These are phyloP conservation scores for Kuraishia cidri DNA, from an alignment of 805 yeast genomes.

Conservation along the genomic window DNA sequence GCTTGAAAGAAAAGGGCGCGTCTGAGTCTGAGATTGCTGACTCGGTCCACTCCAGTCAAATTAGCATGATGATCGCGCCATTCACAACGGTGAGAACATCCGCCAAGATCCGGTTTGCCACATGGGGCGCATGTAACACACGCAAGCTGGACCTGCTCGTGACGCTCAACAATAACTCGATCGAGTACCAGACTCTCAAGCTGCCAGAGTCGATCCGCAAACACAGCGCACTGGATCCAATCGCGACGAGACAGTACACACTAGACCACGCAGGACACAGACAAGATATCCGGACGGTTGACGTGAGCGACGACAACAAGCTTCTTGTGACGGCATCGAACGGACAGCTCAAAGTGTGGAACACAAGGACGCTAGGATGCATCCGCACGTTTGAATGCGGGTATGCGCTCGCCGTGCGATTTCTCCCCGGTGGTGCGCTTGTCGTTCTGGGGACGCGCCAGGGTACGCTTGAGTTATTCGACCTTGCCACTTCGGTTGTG, in stretches of 20 bases:
- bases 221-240: conserved; percentile 29
- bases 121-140: conserved; percentile 48
- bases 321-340: conserved; percentile 85
- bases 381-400: conserved; percentile 86
- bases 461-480: conserved; percentile 80
- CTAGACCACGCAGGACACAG: conserved; percentile 83
- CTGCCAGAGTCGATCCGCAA: conserved; percentile 51
- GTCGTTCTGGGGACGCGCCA: conserved; percentile 83
- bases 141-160: conserved; percentile 50
- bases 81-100: conserved; percentile 57
- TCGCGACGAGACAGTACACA: conserved; percentile 36
- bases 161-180: conserved; percentile 63
- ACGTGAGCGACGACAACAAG: conserved; percentile 72
- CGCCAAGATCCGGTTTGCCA: conserved; percentile 48
- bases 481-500: conserved; percentile 72
- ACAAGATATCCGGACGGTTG: conserved; percentile 78
- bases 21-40: conserved; percentile 49
- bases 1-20: conserved; percentile 65
- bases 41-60: conserved; percentile 35
- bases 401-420: conserved; percentile 70
- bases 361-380: conserved; percentile 61
- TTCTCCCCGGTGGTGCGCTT: conserved; percentile 87
- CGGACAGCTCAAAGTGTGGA: conserved; percentile 87
- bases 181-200: conserved; percentile 57
- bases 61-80: conserved; percentile 57